These are phyloP conservation scores for Cucurbita maxima DNA, from an alignment of 306 rosid species.

Conservation along the genomic window DNA sequence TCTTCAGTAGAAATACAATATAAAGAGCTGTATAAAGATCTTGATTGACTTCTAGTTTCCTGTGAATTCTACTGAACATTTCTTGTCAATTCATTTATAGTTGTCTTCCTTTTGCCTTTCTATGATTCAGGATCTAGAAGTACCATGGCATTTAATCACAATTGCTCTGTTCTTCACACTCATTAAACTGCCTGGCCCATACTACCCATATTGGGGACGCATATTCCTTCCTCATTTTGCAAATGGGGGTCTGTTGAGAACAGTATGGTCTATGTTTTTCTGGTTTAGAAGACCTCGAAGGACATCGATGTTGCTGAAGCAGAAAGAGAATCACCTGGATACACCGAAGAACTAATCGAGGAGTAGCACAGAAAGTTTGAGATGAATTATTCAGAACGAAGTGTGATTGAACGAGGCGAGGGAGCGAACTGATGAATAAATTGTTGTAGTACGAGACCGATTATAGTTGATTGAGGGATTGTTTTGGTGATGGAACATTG, in stretches of 20 bases:
- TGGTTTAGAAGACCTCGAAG: conserved; percentile 22
- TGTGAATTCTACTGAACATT: neutral
- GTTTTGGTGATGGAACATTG: neutral
- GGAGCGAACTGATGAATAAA: neutral
- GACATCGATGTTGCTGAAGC: conserved; percentile 5
- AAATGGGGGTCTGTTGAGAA: conserved; percentile 30
- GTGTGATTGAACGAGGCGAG: neutral
- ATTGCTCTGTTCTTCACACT: conserved; percentile 59
- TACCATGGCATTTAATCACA: conserved; percentile 85
- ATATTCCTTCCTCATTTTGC: conserved; percentile 68
- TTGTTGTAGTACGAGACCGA: neutral
- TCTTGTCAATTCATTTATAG: neutral
- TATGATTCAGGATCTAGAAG: conserved; percentile 62
- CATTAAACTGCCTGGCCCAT: conserved; percentile 80
- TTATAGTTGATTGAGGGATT: neutral
- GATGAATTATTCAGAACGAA: neutral
- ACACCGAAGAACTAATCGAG: conserved; percentile 2
- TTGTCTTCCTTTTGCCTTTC: neutral
- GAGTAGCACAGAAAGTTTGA: neutral
- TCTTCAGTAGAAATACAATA: neutral
- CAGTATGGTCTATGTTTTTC: conserved; percentile 20
- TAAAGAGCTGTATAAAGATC: neutral
- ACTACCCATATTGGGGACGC: conserved; percentile 80
- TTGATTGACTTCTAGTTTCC: neutral
- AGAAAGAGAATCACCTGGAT: conserved; percentile 1